phyloP scores from a whole-genome alignment of 495 filamentous ascomycete species.

The Penicillium paxilli region DNA sequence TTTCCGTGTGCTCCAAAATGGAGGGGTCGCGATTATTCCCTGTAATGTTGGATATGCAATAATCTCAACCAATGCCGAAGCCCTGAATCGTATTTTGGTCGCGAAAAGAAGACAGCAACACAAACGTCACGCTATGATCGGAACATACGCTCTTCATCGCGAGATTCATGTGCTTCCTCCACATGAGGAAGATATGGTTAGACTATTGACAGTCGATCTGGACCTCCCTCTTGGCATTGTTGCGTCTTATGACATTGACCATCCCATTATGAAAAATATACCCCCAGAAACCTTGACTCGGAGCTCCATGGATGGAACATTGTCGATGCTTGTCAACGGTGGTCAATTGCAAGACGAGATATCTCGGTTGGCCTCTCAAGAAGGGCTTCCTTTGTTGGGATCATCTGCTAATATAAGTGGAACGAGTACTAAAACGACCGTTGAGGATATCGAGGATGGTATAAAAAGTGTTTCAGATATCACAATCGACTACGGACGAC shows the following conservation, averaged over 20 bases:
- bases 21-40: constrained; percentile 27
- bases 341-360: constrained; percentile 26
- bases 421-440: constrained; percentile 23
- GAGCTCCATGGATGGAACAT: constrained; percentile 18
- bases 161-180: constrained; percentile 15
- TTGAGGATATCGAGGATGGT: constrained; percentile 34
- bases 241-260: constrained; percentile 16
- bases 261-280: constrained; percentile 16
- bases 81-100: constrained; percentile 17
- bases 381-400: constrained; percentile 18
- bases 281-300: not conserved
- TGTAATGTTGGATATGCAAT: constrained; percentile 26
- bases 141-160: constrained; percentile 20
- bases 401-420: constrained; percentile 31
- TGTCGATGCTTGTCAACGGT: constrained; percentile 30
- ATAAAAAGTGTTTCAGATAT: constrained; percentile 24
- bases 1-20: constrained; percentile 21
- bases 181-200: constrained; percentile 13
- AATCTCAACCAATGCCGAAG: constrained; percentile 11
- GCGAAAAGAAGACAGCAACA: constrained; percentile 19
- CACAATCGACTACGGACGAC: constrained; percentile 30
- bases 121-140: constrained; percentile 28
- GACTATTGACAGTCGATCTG: constrained; percentile 16
- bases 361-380: constrained; percentile 14
- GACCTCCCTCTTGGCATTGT: constrained; percentile 25